Evolutionary conservation across 106 monocot genomes (phyloP).

Genomic region (Apostasia shenzhenica): DNA sequence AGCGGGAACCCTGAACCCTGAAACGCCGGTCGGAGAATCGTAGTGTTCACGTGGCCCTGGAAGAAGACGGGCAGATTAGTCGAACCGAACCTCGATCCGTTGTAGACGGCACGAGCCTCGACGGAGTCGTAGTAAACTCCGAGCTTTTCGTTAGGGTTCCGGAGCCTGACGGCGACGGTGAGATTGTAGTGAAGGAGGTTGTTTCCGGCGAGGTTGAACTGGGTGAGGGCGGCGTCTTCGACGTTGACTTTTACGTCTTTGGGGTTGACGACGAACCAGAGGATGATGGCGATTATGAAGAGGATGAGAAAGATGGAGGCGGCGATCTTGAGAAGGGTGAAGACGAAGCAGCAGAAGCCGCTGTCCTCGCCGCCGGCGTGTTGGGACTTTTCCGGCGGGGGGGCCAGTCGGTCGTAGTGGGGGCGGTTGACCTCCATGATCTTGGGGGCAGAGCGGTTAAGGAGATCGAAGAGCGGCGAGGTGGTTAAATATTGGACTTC

Average conservation of each 20-base stretch:
- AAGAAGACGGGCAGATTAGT: slow-evolving; percentile 31
- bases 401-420: slow-evolving; percentile 36
- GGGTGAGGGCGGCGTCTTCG: slow-evolving; percentile 33
- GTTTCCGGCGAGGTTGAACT: slow-evolving; percentile 33
- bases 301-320: slow-evolving; percentile 23
- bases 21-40: slow-evolving; percentile 23
- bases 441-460: too few species aligned
- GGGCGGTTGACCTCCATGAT: slow-evolving; percentile 16
- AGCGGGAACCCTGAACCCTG: slow-evolving; percentile 6
- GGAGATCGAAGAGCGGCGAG: too few species aligned
- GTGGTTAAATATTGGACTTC: too few species aligned
- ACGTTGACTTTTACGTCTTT: slow-evolving; percentile 31
- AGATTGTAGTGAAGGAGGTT: slow-evolving; percentile 50
- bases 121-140: slow-evolving; percentile 61
- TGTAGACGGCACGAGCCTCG: slow-evolving; percentile 38
- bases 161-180: slow-evolving; percentile 34
- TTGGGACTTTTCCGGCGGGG: slow-evolving; percentile 13
- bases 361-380: slow-evolving; percentile 6
- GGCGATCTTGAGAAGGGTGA: slow-evolving; percentile 19
- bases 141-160: slow-evolving; percentile 65
- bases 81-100: slow-evolving; percentile 34
- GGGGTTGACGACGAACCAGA: slow-evolving; percentile 61
- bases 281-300: slow-evolving; percentile 36
- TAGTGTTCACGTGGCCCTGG: slow-evolving; percentile 51
- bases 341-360: slow-evolving; percentile 14